phyloP scores from a whole-genome alignment of 148 eudicot genomes.

The Rhododendron mucronatum region DNA sequence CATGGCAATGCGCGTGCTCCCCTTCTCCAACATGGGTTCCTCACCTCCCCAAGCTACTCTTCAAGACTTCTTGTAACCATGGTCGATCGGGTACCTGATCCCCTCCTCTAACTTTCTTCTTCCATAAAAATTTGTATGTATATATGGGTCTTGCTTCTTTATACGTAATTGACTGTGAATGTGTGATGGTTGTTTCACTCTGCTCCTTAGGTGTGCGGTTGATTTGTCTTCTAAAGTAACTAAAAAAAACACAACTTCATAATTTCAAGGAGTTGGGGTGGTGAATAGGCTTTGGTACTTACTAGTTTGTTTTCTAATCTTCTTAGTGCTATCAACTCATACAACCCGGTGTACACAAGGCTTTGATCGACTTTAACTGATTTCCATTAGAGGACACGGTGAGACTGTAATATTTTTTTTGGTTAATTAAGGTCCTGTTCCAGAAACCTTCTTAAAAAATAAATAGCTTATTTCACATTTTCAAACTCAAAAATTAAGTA shows the following conservation, averaged over 20 bases:
- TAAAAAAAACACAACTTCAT: neutral
- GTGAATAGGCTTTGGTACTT: neutral
- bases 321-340: too few species aligned
- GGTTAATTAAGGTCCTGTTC: too few species aligned
- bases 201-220: neutral
- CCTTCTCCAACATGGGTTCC: neutral
- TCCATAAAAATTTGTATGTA: neutral
- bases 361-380: neutral
- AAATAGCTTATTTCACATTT: too few species aligned
- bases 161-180: neutral
- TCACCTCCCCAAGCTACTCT: neutral
- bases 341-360: neutral
- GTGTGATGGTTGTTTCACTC: neutral
- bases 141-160: neutral
- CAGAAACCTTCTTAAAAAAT: too few species aligned
- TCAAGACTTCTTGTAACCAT: neutral
- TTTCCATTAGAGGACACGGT: too few species aligned
- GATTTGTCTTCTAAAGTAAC: neutral
- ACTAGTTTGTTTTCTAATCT: neutral
- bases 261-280: neutral
- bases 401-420: too few species aligned
- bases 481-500: too few species aligned
- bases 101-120: neutral
- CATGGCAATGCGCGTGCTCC: neutral
- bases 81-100: neutral